These are phyloP conservation scores for Lactarius deliciosus DNA, from an alignment of 768 basidiomycete species.

Conservation along the genomic window DNA sequence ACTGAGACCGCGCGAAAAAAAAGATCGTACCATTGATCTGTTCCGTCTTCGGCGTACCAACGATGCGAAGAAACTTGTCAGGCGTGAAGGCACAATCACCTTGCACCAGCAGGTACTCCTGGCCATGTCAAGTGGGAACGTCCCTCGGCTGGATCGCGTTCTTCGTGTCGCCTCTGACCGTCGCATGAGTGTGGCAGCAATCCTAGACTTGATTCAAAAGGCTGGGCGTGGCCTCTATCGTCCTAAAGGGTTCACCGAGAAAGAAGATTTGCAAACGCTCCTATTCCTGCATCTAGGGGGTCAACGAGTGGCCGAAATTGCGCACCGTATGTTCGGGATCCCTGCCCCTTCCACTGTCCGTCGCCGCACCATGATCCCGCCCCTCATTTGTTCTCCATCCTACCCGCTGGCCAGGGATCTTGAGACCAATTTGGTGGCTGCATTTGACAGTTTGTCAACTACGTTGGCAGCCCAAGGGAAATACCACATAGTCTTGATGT, in stretches of 20 bases:
- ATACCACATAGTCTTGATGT: neutral
- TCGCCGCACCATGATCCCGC: too few species aligned
- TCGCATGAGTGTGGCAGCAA: neutral
- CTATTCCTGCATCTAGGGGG: constrained; percentile 6
- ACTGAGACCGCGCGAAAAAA: neutral
- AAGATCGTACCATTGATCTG: neutral
- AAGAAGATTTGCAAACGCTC: neutral
- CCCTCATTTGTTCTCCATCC: neutral
- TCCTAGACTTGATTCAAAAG: constrained; percentile 1
- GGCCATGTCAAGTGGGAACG: neutral
- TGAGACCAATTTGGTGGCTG: neutral
- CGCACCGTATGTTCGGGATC: neutral
- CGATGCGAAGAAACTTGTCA: neutral
- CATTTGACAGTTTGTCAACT: neutral
- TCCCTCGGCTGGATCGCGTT: neutral
- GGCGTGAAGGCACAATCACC: neutral
- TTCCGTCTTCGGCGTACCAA: neutral
- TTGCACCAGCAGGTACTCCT: neutral
- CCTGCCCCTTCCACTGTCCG: constrained; percentile 9
- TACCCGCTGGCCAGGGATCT: neutral
- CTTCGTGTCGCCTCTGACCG: neutral
- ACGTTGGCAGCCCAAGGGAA: neutral
- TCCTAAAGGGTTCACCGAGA: constrained; percentile 9
- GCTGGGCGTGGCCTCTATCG: constrained; percentile 3
- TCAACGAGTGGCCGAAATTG: neutral